Base-by-base conservation (phyloP, 345 rosid genomes). In the Bruguiera gymnorhiza region DNA sequence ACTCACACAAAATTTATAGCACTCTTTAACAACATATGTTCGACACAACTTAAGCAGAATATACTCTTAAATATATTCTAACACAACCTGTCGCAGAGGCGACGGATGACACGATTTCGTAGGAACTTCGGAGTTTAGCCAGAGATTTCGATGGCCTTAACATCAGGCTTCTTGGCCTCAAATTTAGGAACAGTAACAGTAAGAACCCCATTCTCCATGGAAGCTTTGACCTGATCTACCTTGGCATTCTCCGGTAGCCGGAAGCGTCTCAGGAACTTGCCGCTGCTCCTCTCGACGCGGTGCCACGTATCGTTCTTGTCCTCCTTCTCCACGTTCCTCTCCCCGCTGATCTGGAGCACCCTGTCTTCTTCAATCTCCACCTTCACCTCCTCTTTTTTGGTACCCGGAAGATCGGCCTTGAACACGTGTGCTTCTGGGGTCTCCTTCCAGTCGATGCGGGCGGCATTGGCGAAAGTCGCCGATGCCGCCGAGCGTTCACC, bases 271-370 rank as follows among this genome's bases (percentile, higher is more conserved):
- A 6, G 19, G 67, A 70, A 70, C 54, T 62, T 53, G 19, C 74
- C 74, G 51, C 74, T 70, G 55, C 74, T 53, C 5, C 67, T 53
- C 53, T 62, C 74, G 16, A 70, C 37, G 1, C 73, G 60, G 8
- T 61, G 73, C 65, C 72, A 69, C 0, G 65, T 59, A 13, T 59
- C 65, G 6, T 69, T 59, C 65, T 46, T 69, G 62, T 70, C 74
- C 29, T 70, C 68, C 62, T 54, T 70, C 62, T 62, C 67, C n/a
- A 62, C 53, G 4, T 53, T 63, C 67, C 61, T 62, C 53, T 70
- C 73, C 11, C 68, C 74, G 26, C 74, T 70, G 6, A 70, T 70
- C 46, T 70, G 62, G 0, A 70, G 67, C n/a, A 70, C 74, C 11
- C 67, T 62, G 50, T 62, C 67, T 0, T 70, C 74, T 18, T 70